Conservation (phyloP, 768 basidiomycete species). For the Rhizopogon vinicolor region DNA sequence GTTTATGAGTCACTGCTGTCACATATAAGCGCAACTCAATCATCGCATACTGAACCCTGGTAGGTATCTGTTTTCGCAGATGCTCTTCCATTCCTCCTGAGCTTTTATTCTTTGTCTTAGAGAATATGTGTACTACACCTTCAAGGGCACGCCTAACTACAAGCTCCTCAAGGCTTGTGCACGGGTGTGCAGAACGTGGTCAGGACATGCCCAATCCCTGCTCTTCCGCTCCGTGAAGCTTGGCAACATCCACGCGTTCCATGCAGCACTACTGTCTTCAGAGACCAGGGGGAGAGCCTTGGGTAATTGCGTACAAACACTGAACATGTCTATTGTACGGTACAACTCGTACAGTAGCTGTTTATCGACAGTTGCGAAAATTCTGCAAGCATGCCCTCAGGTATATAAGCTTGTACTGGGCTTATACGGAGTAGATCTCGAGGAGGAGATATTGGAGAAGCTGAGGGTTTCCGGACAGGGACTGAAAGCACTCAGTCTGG, state of each 20-base stretch:
- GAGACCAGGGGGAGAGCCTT: conserved; percentile 10
- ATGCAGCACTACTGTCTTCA: conserved; percentile 11
- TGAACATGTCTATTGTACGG: conserved; percentile 13
- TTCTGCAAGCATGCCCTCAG: conserved; percentile 24
- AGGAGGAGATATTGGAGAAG: conserved; percentile 17
- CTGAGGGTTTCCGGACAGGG: conserved; percentile 17
- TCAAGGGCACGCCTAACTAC: conserved; percentile 14
- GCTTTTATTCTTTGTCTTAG: conserved; percentile 16
- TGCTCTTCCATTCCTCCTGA: conserved; percentile 16
- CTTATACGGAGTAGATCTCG: conserved; percentile 17
- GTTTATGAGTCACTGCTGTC: no score
- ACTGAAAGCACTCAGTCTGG: conserved; percentile 30
- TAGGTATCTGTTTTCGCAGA: neutral
- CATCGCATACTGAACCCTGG: no score
- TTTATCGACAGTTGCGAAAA: conserved; percentile 1
- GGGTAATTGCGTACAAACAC: conserved; percentile 16
- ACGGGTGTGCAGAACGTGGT: conserved; percentile 24
- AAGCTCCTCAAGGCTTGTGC: conserved; percentile 17
- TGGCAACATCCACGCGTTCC: conserved; percentile 4
- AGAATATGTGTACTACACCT: conserved; percentile 19
- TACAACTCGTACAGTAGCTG: neutral
- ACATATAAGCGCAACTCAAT: no score
- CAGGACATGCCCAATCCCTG: conserved; percentile 22
- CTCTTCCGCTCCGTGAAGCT: conserved; percentile 17
- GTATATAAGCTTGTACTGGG: conserved; percentile 31